These are phyloP conservation scores for Gossypium laxum DNA, from an alignment of 441 rosid genomes.

Conservation along the genomic window DNA sequence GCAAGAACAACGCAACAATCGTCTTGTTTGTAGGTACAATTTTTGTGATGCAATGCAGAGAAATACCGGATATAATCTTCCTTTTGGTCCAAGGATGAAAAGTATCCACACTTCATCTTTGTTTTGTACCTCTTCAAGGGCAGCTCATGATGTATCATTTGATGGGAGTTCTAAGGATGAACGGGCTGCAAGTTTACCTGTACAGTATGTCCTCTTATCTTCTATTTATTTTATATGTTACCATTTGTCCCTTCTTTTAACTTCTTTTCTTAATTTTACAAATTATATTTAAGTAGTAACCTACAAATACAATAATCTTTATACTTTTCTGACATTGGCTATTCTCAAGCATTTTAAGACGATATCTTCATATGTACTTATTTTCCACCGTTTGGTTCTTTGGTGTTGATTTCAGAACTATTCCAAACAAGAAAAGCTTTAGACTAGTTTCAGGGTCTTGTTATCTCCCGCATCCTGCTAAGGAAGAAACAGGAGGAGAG, in stretches of 20 bases:
- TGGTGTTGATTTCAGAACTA: constrained; percentile 21
- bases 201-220: constrained; percentile 37
- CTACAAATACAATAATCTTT: too few species aligned
- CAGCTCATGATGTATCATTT: constrained; percentile 53
- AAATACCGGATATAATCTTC: constrained; percentile 15
- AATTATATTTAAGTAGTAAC: neutral
- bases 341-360: neutral
- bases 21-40: constrained; percentile 27
- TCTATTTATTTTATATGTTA: constrained; percentile 2
- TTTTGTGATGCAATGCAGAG: constrained; percentile 24
- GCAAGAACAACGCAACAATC: constrained; percentile 17
- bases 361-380: neutral
- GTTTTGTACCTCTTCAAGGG: constrained; percentile 34
- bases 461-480: constrained; percentile 59
- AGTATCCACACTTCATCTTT: constrained; percentile 31
- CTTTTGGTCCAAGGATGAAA: constrained; percentile 28
- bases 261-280: neutral
- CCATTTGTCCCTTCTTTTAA: neutral
- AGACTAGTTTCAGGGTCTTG: constrained; percentile 53
- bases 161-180: constrained; percentile 45
- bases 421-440: constrained; percentile 28
- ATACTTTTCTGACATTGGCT: neutral
- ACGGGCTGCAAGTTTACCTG: constrained; percentile 28
- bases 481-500: constrained; percentile 60
- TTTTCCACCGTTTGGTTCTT: neutral